Evolutionary conservation across 1,139 yeast species (phyloP), one percentile per base, ranked within the genome.

Genomic region (Taphrina communis): DNA sequence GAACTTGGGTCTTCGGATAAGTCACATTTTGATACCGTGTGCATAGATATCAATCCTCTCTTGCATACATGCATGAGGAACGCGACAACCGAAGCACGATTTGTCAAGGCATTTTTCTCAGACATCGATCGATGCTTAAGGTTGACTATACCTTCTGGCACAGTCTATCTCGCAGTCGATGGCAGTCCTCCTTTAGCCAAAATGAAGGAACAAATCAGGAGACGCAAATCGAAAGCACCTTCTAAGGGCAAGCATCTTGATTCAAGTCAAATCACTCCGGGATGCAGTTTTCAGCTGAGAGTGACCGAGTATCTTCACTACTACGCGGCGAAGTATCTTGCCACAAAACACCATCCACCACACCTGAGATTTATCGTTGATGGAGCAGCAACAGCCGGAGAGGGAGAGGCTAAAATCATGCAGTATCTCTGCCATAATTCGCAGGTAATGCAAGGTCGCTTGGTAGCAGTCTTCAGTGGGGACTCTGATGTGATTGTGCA

Each of bases 321-420:
- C 50, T 63, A 63, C n/a, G 60, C 61, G 2, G 67, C 67, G 11
- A 56, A 51, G 19, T 63, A 53, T 25, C 56, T 63, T 19, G 53
- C 61, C 9, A 44, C 61, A 35, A 63, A 63, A 46, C 14, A 55
- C 11, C 67, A 57, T 50, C n/a, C 44, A 2, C 44, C 31, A 14
- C 21, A 31, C 9, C 67, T 63, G n/a, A 25, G 50, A 12, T 63
- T 63, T 46, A 55, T 63, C 42, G 48, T 63, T n/a, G 67, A 63
- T 25, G 61, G 61, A 11, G 67, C 67, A 8, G 61, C 55, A 19
- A 63, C 67, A 14, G 35, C 59, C 8, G 67, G 67, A 17, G 67
- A 63, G 46, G 67, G 67, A 17, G 67, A 63, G 42, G 67, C 67
- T 11, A 63, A 63, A 55, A 63, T 63, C 39, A 55, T 55, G 61